phyloP scores from a whole-genome alignment of 169 alveolate species.

The Plasmodium gonderi region DNA sequence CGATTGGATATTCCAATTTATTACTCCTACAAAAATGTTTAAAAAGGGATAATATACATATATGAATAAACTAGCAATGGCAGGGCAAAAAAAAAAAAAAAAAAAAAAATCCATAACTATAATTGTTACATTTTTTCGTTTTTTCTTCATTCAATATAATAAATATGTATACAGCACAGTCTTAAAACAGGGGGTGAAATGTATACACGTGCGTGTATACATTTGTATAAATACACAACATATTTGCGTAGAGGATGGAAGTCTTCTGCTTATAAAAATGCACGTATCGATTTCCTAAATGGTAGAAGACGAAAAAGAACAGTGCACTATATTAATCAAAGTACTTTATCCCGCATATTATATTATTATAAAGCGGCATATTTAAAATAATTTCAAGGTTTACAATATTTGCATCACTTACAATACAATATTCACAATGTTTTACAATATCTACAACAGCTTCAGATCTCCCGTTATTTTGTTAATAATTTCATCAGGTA shows the following conservation, averaged over 20 bases:
- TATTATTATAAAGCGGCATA: too few species aligned
- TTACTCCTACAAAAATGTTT: conserved; percentile 11
- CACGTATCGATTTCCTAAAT: too few species aligned
- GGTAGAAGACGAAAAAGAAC: too few species aligned
- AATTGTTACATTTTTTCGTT: not conserved
- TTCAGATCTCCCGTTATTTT: conserved; percentile 85
- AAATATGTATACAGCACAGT: not conserved
- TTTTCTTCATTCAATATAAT: not conserved
- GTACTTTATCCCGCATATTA: too few species aligned
- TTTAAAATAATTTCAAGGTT: too few species aligned
- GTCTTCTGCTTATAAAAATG: too few species aligned
- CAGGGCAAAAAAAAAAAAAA: conserved; percentile 5
- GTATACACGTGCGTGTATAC: too few species aligned
- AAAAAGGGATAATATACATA: not conserved
- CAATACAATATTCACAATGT: not conserved
- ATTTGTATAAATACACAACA: too few species aligned
- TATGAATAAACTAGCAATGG: too few species aligned
- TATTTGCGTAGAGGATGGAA: too few species aligned
- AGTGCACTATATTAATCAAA: too few species aligned
- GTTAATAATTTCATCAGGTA: conserved; percentile 81
- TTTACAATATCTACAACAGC: conserved; percentile 69
- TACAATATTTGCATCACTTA: too few species aligned
- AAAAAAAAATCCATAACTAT: not conserved
- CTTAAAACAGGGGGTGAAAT: not conserved
- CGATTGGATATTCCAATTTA: not conserved